These are phyloP conservation scores for Leccinum solheimii DNA, from an alignment of 1,284 basidiomycete species.

Conservation along the genomic window DNA sequence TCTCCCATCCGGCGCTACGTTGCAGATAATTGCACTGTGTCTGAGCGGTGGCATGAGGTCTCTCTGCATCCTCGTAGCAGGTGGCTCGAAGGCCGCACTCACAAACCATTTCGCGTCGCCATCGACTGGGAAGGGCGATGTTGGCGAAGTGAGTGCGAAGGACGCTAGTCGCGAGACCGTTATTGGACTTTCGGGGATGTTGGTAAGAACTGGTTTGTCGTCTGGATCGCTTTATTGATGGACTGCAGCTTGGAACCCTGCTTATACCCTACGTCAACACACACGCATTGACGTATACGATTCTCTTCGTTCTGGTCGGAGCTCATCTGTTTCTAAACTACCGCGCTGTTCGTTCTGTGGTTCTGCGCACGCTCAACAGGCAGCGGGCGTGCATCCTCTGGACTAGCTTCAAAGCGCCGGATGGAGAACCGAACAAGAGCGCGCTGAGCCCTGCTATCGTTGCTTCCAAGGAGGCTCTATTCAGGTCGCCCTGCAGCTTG, in stretches of 20 bases:
- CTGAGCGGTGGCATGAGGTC: slow-evolving; percentile 57
- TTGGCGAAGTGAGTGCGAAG: slow-evolving; percentile 71
- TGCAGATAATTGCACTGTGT: slow-evolving; percentile 54
- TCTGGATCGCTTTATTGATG: slow-evolving; percentile 6
- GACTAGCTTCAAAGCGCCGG: slow-evolving; percentile 37
- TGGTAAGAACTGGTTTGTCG: slow-evolving; percentile 44
- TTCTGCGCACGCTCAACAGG: slow-evolving; percentile 56
- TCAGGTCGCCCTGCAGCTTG: slow-evolving; percentile 39
- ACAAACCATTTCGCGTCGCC: slow-evolving; percentile 64
- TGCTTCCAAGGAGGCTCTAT: slow-evolving; percentile 39
- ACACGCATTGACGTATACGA: slow-evolving; percentile 47
- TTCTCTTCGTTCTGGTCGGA: slow-evolving; percentile 50
- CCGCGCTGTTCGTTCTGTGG: slow-evolving; percentile 55
- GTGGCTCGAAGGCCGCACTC: slow-evolving; percentile 69
- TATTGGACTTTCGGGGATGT: slow-evolving; percentile 62
- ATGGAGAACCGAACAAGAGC: slow-evolving; percentile 5
- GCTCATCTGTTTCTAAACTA: slow-evolving; percentile 62
- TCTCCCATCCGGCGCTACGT: slow-evolving; percentile 32
- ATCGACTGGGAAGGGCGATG: slow-evolving; percentile 49
- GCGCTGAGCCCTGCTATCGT: slow-evolving; percentile 36
- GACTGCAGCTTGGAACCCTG: slow-evolving; percentile 53
- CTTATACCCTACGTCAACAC: slow-evolving; percentile 57
- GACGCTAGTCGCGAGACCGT: slow-evolving; percentile 72
- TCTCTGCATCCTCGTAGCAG: slow-evolving; percentile 59
- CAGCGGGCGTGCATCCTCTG: slow-evolving; percentile 58